Evolutionary conservation across 805 yeast genomes (phyloP), one percentile per base, ranked within the genome.

Genomic region (Suhomyces pyralidae): DNA sequence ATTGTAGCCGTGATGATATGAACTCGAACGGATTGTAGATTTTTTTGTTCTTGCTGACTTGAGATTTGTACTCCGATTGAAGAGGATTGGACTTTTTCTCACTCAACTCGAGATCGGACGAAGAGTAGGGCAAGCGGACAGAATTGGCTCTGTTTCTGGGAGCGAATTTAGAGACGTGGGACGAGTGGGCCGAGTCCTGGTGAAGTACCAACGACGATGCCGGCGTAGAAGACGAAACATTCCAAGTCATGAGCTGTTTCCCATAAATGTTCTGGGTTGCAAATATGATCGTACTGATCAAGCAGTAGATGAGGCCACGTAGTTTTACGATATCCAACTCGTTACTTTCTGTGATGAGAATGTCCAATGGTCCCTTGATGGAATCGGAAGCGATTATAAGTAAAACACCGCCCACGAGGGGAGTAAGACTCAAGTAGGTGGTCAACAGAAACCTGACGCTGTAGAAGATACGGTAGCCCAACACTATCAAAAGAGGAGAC

Each of bases 241-340:
- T 92, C 76, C 77, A 70, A 1, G 76, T 89, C 55, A 90, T 81
- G 40, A 91, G 83, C 57, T 83, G 85, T 69, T 91, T 91, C 38
- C 94, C 91, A 68, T 89, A 90, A 45, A 91, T 88, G 64, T 90
- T 90, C 63, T 90, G 96, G 2, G 84, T 81, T 5, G 93, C 96
- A 73, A 91, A 90, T 17, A 90, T 82, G 7, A 87, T 65, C 47
- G 92, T 80, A 4, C 94, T 83, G 28, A 82, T 54, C 8, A 85
- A 69, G 10, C 96, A 93, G 62, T 80, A 86, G 2, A 80, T 28
- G n/a, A 89, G 69, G 5, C 97, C 97, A 55, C 75, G 65, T 43
- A 83, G 66, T 57, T 81, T 80, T 9, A 56, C 55, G 8, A 61
- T 47, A 45, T 69, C 67, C 19, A 61, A 40, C 25, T 52, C 56